A percentile compares a stretch with the other conserved stretches of the same genome.
Evolutionary conservation across 73 alveolate species (phyloP).

Genomic region (Symbiodinium pilosum): DNA sequence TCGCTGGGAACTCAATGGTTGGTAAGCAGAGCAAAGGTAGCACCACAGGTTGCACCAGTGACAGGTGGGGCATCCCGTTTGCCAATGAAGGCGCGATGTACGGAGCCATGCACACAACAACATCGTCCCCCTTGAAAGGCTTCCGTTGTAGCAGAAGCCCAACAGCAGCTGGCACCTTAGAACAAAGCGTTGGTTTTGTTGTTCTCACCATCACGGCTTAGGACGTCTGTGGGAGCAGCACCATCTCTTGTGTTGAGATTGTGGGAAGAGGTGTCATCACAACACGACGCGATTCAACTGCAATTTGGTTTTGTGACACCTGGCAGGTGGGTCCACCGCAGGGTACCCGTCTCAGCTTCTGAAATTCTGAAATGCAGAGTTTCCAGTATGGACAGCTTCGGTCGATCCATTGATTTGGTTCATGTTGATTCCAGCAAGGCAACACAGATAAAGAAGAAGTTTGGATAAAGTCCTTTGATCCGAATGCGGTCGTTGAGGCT

Average conservation of each 20-base stretch:
- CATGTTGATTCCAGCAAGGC: not conserved
- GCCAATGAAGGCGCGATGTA: no score
- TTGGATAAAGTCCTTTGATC: not conserved
- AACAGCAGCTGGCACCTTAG: not conserved
- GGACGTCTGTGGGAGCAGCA: slow-evolving; percentile 6
- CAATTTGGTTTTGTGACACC: not conserved
- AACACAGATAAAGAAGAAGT: not conserved
- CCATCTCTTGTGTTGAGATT: not conserved
- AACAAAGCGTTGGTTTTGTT: not conserved
- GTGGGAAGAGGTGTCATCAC: not conserved
- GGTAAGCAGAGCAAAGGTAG: no score
- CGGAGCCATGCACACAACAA: no score
- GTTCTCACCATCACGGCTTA: not conserved
- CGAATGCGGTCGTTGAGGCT: not conserved
- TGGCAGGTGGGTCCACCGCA: not conserved
- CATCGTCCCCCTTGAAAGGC: no score
- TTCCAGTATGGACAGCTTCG: not conserved
- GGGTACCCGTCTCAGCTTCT: not conserved
- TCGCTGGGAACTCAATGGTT: not conserved
- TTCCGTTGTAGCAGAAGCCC: not conserved
- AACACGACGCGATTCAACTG: not conserved
- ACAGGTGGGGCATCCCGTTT: no score
- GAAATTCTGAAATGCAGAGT: no score
- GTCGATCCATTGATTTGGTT: not conserved
- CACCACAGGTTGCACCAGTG: no score